Conservation (phyloP, 2,329 filamentous ascomycete species). For the Dothistroma septosporum region DNA sequence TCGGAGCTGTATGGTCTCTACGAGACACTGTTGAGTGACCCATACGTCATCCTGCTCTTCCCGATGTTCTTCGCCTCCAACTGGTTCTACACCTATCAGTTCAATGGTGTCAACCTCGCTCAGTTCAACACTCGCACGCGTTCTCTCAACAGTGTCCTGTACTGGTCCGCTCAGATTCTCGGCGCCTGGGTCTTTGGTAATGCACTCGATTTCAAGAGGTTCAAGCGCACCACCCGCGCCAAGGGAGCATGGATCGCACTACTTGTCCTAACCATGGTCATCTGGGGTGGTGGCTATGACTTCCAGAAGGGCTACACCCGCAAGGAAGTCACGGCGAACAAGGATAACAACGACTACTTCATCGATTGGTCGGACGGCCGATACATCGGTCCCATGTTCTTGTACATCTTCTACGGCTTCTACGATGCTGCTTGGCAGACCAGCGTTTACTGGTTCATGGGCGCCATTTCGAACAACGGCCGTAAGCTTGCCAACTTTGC, state of each 20-base stretch:
- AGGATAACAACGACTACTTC: constrained; percentile 29
- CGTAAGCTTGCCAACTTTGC: constrained; percentile 89
- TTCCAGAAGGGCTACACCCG: constrained; percentile 63
- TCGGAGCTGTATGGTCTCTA: constrained; percentile 73
- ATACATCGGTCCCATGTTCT: constrained; percentile 75
- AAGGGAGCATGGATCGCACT: constrained; percentile 60
- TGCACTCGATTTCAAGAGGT: constrained; percentile 56
- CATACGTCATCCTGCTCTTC: constrained; percentile 71
- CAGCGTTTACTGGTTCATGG: constrained; percentile 93
- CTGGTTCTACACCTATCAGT: constrained; percentile 77
- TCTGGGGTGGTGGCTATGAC: constrained; percentile 80
- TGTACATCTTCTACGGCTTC: constrained; percentile 88
- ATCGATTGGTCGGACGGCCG: constrained; percentile 64
- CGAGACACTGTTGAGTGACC: constrained; percentile 66
- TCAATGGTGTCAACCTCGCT: constrained; percentile 67
- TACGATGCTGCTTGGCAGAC: constrained; percentile 91
- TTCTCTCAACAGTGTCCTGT: constrained; percentile 69
- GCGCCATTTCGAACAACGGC: constrained; percentile 84
- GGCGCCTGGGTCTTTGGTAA: constrained; percentile 71
- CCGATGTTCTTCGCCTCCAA: constrained; percentile 79
- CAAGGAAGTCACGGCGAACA: constrained; percentile 16
- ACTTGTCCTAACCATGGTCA: constrained; percentile 65
- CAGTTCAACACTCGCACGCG: constrained; percentile 71
- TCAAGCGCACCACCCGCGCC: constrained; percentile 65
- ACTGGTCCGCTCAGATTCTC: constrained; percentile 74